Evolutionary conservation across 352 stramenopile genomes (phyloP).

Genomic region (Pythium graminicola): DNA sequence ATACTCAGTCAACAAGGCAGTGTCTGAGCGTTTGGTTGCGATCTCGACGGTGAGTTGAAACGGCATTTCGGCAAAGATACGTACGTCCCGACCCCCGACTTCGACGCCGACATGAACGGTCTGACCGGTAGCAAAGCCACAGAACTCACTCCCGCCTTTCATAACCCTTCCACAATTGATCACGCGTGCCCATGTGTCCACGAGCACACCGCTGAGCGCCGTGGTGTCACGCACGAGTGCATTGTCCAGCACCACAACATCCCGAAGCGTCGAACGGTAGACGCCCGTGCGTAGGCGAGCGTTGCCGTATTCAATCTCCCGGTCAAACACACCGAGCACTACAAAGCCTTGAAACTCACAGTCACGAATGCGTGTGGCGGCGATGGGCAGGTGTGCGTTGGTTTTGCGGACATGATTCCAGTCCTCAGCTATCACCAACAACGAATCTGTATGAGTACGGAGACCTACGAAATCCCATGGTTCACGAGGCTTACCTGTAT

Average conservation of each 20-base stretch:
- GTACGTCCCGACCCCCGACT: slow-evolving; percentile 64
- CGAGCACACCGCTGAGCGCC: slow-evolving; percentile 41
- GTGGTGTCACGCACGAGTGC: slow-evolving; percentile 68
- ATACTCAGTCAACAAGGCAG: slow-evolving; percentile 36
- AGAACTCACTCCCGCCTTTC: slow-evolving; percentile 18
- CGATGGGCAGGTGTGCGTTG: slow-evolving; percentile 13
- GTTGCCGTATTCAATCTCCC: too few relatives aligned
- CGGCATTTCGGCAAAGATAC: slow-evolving; percentile 62
- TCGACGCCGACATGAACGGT: slow-evolving; percentile 77
- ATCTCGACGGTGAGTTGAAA: slow-evolving; percentile 49
- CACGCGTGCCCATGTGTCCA: slow-evolving; percentile 43
- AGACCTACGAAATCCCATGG: too few relatives aligned
- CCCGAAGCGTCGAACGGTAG: slow-evolving; percentile 59
- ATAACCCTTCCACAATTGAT: slow-evolving; percentile 61
- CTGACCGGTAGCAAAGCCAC: slow-evolving; percentile 45
- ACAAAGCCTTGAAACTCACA: slow-evolving; percentile 66
- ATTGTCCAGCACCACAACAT: slow-evolving; percentile 62
- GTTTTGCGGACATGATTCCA: slow-evolving; percentile 55
- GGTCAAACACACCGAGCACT: slow-evolving; percentile 48
- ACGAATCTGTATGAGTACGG: slow-evolving; percentile 1
- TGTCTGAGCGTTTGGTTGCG: slow-evolving; percentile 34
- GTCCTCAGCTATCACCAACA: slow-evolving; percentile 36
- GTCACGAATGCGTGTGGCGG: slow-evolving; percentile 42
- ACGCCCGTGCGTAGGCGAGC: slow-evolving; percentile 55
- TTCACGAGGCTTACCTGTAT: slow-evolving; percentile 35